phyloP scores from a whole-genome alignment of 345 rosid species.

The Eucalyptus erythrocorys region DNA sequence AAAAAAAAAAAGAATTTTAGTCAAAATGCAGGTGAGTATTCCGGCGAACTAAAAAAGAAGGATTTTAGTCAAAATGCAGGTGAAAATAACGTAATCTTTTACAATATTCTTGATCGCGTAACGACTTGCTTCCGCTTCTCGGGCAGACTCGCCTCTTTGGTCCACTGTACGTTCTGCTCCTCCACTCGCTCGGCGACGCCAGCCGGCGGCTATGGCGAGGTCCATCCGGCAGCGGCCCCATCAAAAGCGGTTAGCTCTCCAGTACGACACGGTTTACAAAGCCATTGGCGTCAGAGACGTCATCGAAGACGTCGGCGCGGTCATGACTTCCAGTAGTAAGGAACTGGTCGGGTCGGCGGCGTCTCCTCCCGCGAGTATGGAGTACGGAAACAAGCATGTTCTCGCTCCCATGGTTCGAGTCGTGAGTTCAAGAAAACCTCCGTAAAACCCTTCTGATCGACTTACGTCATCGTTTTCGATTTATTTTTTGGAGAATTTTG shows the following conservation, averaged over 20 bases:
- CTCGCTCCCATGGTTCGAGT: slow-evolving; percentile 99
- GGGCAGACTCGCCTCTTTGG: background rate
- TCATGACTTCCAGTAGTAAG: background rate
- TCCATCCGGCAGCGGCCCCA: background rate
- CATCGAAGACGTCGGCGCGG: background rate
- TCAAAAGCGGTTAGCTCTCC: background rate
- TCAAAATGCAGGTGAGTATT: too few relatives aligned
- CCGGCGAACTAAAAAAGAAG: too few relatives aligned
- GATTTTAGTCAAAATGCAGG: too few relatives aligned
- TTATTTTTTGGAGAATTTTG: background rate
- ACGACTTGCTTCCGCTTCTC: background rate
- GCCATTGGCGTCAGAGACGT: background rate
- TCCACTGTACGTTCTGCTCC: background rate
- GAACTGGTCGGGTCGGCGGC: background rate
- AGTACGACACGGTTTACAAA: background rate
- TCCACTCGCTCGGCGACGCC: background rate
- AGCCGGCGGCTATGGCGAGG: background rate
- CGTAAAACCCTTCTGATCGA: background rate
- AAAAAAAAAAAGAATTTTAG: too few relatives aligned
- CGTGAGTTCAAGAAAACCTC: slow-evolving; percentile 21
- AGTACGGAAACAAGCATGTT: slow-evolving; percentile 61
- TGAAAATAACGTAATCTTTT: too few relatives aligned
- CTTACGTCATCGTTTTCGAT: background rate
- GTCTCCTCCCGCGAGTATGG: slow-evolving; percentile 27
- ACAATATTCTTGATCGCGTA: too few relatives aligned